These are phyloP conservation scores for Chlorella sp. DNA, from an alignment of 139 green algal genomes.

Conservation along the genomic window DNA sequence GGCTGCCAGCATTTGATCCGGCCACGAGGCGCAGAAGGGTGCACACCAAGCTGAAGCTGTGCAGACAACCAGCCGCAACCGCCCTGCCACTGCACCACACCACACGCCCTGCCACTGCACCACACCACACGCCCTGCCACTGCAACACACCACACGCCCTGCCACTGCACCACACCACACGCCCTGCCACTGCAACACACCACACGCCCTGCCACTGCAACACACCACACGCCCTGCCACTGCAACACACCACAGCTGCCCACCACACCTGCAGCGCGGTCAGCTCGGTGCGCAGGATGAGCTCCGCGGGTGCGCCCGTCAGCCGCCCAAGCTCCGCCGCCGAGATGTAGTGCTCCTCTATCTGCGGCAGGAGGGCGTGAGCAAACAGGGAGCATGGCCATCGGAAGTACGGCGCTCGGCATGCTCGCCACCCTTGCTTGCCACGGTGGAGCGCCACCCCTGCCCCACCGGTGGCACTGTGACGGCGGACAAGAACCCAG, in stretches of 20 bases:
- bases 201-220: no score
- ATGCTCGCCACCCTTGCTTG: not conserved
- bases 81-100: not conserved
- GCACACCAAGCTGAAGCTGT: no score
- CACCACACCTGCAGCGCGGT: conserved; percentile 28
- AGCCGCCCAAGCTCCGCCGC: conserved; percentile 70
- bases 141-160: no score
- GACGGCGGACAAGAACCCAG: no score
- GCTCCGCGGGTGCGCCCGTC: conserved; percentile 35
- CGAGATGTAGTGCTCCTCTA: conserved; percentile 81
- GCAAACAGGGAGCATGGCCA: not conserved
- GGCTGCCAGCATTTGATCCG: no score
- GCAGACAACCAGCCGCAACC: not conserved
- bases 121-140: no score
- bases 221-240: not conserved
- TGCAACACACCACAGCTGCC: not conserved
- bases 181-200: no score
- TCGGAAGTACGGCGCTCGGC: not conserved
- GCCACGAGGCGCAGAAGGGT: no score
- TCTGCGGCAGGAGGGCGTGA: conserved; percentile 44
- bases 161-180: no score
- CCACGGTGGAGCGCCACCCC: no score
- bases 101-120: not conserved
- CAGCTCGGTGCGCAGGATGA: conserved; percentile 60
- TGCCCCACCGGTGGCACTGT: no score